Evolutionary conservation across 2,329 filamentous ascomycete species (phyloP), one percentile per base, ranked within the genome.

Genomic region (Dryadomyces sulphureus): DNA sequence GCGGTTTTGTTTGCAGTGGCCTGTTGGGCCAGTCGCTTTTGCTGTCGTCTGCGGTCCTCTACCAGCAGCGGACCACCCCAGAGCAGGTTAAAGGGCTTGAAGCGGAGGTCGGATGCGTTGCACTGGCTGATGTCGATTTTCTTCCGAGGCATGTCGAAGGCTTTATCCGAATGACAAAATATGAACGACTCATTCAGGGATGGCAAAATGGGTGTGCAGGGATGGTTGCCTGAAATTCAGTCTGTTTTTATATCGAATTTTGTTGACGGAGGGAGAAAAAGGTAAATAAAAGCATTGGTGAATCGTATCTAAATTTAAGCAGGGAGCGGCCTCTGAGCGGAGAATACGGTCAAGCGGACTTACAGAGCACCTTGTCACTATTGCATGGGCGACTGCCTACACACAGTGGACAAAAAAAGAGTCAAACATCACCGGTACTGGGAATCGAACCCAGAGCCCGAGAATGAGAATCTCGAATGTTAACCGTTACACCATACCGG

Each of bases 381-480:
- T n/a, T n/a, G n/a, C n/a, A n/a, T n/a, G n/a, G n/a, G n/a, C n/a
- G n/a, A n/a, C n/a, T n/a, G n/a, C n/a, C n/a, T n/a, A n/a, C n/a
- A n/a, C n/a, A n/a, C n/a, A n/a, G n/a, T n/a, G n/a, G n/a, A n/a
- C 21, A 24, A 32, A 27, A 32, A 41, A 43, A 32, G 4, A 16
- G 20, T 17, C 21, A n/a, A 24, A 3, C 38, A 11, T 12, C 52
- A 53, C 52, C 52, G 51, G 47, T 54, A 54, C 52, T 50, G 52
- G 52, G 52, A 54, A 46, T 54, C 52, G 52, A 54, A 54, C 52
- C 52, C 52, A 50, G 52, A 45, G 52, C 52, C 42, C 49, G 42
- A 52, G 51, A 54, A 45, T 53, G 52, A 54, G 52, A 54, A 52
- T 54, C 52, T 52, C 49, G 51, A 48, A 54, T 54, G 52, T 54